A percentile compares a stretch with the other conserved stretches of the same genome.
Evolutionary conservation across 805 yeast species (phyloP).

Genomic region (Candida quercuum): DNA sequence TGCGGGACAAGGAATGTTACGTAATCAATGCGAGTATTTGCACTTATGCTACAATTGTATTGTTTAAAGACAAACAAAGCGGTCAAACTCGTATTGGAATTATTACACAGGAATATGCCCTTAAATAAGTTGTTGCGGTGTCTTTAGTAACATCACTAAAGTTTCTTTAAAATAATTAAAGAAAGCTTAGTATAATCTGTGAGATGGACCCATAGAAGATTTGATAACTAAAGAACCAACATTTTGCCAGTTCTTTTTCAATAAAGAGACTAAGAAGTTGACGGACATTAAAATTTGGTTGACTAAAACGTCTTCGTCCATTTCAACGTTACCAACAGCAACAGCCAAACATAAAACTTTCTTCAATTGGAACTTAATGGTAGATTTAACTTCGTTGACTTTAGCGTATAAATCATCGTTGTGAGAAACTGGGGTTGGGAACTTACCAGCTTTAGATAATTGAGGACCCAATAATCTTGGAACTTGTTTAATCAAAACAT

Average conservation of each 20-base stretch:
- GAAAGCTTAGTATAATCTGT: constrained; percentile 88
- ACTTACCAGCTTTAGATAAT: constrained; percentile 99
- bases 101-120: no score
- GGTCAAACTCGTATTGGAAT: no score
- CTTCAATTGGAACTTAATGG: constrained; percentile 99
- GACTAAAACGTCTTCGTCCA: constrained; percentile 94
- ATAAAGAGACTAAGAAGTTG: constrained; percentile 97
- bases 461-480: constrained; percentile 99
- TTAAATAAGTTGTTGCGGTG: no score
- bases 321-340: constrained; percentile 99
- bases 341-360: constrained; percentile 99
- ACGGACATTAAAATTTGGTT: constrained; percentile 98
- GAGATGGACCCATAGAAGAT: constrained; percentile 99
- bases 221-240: constrained; percentile 99
- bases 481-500: constrained; percentile 98
- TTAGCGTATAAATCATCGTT: constrained; percentile 94
- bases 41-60: no score
- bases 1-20: no score
- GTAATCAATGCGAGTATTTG: no score
- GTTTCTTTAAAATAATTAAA: no score
- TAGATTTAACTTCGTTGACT: constrained; percentile 96
- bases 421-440: constrained; percentile 99
- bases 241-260: constrained; percentile 99
- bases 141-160: no score
- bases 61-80: no score